phyloP scores from a whole-genome alignment of 139 green algal species.

The Zygnema circumcarinatum region DNA sequence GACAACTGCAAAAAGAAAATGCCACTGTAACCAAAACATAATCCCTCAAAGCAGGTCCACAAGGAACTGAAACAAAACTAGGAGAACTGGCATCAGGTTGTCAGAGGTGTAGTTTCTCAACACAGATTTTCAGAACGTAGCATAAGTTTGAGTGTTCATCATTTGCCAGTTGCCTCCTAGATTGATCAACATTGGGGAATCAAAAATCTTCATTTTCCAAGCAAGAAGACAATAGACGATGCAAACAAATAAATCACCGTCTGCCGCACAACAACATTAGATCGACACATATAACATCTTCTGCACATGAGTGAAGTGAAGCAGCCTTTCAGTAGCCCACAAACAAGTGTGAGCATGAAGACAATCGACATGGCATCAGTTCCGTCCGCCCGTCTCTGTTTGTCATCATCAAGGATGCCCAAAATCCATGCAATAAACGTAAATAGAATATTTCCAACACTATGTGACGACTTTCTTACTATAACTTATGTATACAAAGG shows the following conservation, averaged over 20 bases:
- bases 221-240: too few species aligned
- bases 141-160: constrained; percentile 38
- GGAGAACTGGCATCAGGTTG: constrained; percentile 43
- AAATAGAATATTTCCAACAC: constrained; percentile 24
- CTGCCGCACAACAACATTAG: neutral
- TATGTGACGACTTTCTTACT: too few species aligned
- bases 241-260: too few species aligned
- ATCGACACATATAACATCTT: neutral
- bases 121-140: constrained; percentile 36
- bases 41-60: neutral
- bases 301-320: neutral
- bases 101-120: constrained; percentile 48
- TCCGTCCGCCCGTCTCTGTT: constrained; percentile 42
- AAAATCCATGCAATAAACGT: neutral
- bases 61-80: neutral
- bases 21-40: neutral
- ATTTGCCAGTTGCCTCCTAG: constrained; percentile 16
- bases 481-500: too few species aligned
- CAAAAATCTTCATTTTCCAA: neutral
- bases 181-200: neutral
- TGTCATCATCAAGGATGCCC: constrained; percentile 38
- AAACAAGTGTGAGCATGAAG: neutral
- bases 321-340: neutral
- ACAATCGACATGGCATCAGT: constrained; percentile 47
- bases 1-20: constrained; percentile 2